Conservation (phyloP, 495 filamentous ascomycete genomes). For the Xylaria scruposa region DNA sequence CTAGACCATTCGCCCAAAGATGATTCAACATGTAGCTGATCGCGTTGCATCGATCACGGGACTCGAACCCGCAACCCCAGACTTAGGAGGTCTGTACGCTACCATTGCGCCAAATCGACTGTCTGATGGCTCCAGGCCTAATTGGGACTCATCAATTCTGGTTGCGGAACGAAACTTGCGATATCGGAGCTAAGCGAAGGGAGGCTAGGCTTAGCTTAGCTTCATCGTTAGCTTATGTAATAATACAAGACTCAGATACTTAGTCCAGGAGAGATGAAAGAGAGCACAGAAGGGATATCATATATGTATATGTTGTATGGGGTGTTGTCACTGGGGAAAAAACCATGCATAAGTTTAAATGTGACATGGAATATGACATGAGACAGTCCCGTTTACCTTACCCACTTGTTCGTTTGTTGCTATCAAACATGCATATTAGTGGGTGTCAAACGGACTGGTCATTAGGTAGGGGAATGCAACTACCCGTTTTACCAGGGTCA, state of each 20-base stretch:
- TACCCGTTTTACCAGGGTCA: too few relatives aligned
- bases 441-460: too few relatives aligned
- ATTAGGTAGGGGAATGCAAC: too few relatives aligned
- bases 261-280: too few relatives aligned
- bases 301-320: neutral
- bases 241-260: too few relatives aligned
- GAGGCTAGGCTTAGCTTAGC: neutral
- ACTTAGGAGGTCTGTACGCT: constrained; percentile 28
- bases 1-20: constrained; percentile 25
- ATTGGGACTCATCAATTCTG: neutral
- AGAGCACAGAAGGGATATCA: too few relatives aligned
- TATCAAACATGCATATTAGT: neutral
- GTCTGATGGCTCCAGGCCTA: neutral
- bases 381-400: neutral
- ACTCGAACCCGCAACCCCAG: constrained; percentile 31
- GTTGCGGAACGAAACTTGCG: neutral
- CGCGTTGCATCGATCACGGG: constrained; percentile 25
- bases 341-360: neutral
- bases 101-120: constrained; percentile 29
- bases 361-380: neutral
- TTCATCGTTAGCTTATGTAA: neutral
- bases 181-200: neutral
- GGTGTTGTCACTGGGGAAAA: neutral
- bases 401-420: neutral
- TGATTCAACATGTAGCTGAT: neutral